Evolutionary conservation across 257 asterid genomes (phyloP).

Genomic region (Eucommia ulmoides): DNA sequence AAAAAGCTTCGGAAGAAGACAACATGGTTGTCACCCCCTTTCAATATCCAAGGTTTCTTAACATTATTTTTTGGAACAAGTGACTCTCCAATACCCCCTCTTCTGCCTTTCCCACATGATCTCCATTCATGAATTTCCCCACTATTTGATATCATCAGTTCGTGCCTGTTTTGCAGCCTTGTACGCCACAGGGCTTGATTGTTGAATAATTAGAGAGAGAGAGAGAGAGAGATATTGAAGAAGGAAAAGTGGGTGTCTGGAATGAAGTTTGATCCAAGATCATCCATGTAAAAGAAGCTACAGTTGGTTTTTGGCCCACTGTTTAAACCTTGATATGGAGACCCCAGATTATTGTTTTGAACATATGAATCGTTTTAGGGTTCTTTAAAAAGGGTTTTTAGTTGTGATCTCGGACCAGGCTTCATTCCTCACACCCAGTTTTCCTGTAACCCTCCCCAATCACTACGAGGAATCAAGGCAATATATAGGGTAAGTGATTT

Average conservation of each 20-base stretch:
- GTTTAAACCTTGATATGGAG: too few relatives aligned
- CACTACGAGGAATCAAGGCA: too few relatives aligned
- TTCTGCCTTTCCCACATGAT: conserved; percentile 1
- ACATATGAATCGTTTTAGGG: too few relatives aligned
- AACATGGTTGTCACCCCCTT: background rate
- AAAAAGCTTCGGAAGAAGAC: background rate
- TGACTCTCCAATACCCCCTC: conserved; percentile 16
- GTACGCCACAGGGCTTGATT: conserved; percentile 28
- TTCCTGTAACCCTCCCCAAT: conserved; percentile 6
- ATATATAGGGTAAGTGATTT: too few relatives aligned
- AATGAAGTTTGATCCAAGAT: conserved; percentile 74
- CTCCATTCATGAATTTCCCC: conserved; percentile 10
- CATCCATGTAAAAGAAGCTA: too few relatives aligned
- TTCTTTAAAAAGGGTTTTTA: too few relatives aligned
- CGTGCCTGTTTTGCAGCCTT: conserved; percentile 25
- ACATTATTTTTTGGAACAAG: conserved; percentile 22
- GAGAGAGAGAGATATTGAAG: conserved; percentile 5
- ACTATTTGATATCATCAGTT: conserved; percentile 18
- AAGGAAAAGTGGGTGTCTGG: conserved; percentile 49
- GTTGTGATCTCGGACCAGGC: conserved; percentile 99
- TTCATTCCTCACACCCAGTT: conserved; percentile 57
- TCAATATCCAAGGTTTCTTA: background rate
- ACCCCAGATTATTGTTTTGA: too few relatives aligned
- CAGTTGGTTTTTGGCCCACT: too few relatives aligned
- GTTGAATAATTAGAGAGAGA: conserved; percentile 22